Percentiles rank a stretch among this genome's conserved stretches.
These are phyloP conservation scores for Saccharomycopsis hybrid DNA, from an alignment of 1,139 yeast species.

Conservation along the genomic window DNA sequence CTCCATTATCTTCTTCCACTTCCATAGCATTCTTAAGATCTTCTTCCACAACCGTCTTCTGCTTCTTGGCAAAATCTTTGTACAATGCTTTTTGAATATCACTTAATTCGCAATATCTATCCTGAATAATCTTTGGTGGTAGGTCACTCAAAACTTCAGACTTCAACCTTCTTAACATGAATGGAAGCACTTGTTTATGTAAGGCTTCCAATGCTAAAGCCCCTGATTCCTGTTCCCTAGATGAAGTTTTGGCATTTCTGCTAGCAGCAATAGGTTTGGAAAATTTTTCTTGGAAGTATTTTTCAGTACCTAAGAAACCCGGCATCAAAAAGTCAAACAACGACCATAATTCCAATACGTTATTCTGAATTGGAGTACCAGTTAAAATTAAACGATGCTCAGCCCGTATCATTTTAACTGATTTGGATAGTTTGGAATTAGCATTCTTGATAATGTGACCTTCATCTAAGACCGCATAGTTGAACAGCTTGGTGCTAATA, in stretches of 20 bases:
- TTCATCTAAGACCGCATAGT: constrained; percentile 94
- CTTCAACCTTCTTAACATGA: constrained; percentile 89
- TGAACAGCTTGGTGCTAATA: constrained; percentile 60
- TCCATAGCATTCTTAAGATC: constrained; percentile 46
- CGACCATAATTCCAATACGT: constrained; percentile 95
- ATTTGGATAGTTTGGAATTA: constrained; percentile 76
- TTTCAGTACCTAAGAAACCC: constrained; percentile 94
- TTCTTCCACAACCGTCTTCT: constrained; percentile 62
- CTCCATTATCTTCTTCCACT: constrained; percentile 35
- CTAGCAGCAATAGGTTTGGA: constrained; percentile 97
- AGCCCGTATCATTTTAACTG: constrained; percentile 76
- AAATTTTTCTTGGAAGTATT: constrained; percentile 87
- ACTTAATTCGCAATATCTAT: constrained; percentile 92
- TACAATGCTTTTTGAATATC: constrained; percentile 84
- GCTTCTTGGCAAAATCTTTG: constrained; percentile 86
- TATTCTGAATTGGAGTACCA: constrained; percentile 97
- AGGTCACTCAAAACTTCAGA: constrained; percentile 94
- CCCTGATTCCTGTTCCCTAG: constrained; percentile 95
- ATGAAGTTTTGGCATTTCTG: constrained; percentile 81
- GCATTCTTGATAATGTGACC: constrained; percentile 97
- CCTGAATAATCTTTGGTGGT: constrained; percentile 98
- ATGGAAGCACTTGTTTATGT: constrained; percentile 94
- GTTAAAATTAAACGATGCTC: constrained; percentile 87
- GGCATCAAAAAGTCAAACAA: constrained; percentile 98
- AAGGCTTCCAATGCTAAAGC: constrained; percentile 92